Evolutionary conservation across 352 stramenopile genomes (phyloP).

Genomic region (Pythium plurisporium): DNA sequence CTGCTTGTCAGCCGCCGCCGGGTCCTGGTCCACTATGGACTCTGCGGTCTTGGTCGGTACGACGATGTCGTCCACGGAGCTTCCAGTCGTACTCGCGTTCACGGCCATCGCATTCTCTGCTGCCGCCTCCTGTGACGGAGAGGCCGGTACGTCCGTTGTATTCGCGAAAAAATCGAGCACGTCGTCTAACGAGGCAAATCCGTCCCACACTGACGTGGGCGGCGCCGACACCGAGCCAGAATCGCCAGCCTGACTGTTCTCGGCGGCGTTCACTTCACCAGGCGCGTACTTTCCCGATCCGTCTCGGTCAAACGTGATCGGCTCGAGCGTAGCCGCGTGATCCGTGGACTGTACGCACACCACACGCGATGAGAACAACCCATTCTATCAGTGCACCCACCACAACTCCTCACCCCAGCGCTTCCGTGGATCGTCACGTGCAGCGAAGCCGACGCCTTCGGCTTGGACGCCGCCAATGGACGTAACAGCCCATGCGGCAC

Average conservation of each 20-base stretch:
- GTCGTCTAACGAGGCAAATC: not conserved
- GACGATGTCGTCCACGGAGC: not conserved
- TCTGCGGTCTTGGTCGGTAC: not conserved
- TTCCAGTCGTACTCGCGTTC: not conserved
- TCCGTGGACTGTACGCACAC: not conserved
- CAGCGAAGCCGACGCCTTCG: not conserved
- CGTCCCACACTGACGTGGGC: not conserved
- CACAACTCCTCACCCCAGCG: not conserved
- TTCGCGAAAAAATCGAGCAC: slow-evolving; percentile 5
- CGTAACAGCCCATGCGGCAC: not conserved
- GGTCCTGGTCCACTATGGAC: not conserved
- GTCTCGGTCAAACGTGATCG: not conserved
- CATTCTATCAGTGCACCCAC: not conserved
- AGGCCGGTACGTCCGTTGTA: not conserved
- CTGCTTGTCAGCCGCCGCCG: not conserved
- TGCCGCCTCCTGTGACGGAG: not conserved
- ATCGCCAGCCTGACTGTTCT: not conserved
- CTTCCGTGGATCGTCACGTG: not conserved
- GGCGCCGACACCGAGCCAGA: not conserved
- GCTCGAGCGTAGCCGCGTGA: not conserved
- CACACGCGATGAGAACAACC: not conserved
- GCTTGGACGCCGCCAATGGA: not conserved
- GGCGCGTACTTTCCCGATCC: not conserved
- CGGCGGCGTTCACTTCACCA: not conserved
- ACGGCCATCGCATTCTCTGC: not conserved